Evolutionary conservation across 2,329 filamentous ascomycete species (phyloP), one percentile per base, ranked within the genome.

Genomic region (Colletotrichum shisoi): DNA sequence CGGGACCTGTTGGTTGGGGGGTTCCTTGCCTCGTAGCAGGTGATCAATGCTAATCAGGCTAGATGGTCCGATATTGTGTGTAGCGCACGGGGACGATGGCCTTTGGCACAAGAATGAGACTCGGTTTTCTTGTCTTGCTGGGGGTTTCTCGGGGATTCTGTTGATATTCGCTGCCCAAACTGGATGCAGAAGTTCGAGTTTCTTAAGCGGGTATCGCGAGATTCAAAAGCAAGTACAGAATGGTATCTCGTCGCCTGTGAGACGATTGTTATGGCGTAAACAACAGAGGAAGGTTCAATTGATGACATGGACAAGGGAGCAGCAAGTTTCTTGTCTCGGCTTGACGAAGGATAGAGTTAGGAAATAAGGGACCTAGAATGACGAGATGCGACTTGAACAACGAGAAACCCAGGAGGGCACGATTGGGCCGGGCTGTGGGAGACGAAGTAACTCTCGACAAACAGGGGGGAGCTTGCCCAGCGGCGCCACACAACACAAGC

Each of bases 161-260:
- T 52, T 46, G 19, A n/a, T 15, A 52, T 68, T 21, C 40, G 66
- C 62, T 66, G 66, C 66, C 66, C 57, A 67, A 67, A 57, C 66
- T 56, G 45, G 39, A 67, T 44, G 62, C 3, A 54, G 56, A 66
- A 40, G 40, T 42, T 62, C 46, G 62, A 62, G 62, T 65, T 49
- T 67, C 57, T 67, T 67, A 62, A 62, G 66, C 66, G 59, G 67
- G 67, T 69, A 67, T 69, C 57, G 51, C 62, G 49, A 67, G 53
- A 67, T 60, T 64, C 61, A 39, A 67, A 67, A 51, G 66, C 37
- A 68, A 46, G 62, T 53, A 53, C 57, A 48, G 34, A 42, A 34
- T 62, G 51, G 66, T 67, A 68, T 69, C 40, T 68, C 34, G 67
- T 69, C 67, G 51, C 63, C 67, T 68, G 34, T 63, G 67, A 69